Base-by-base conservation (phyloP, 2,329 filamentous ascomycete genomes). In the Onygena corvina region DNA sequence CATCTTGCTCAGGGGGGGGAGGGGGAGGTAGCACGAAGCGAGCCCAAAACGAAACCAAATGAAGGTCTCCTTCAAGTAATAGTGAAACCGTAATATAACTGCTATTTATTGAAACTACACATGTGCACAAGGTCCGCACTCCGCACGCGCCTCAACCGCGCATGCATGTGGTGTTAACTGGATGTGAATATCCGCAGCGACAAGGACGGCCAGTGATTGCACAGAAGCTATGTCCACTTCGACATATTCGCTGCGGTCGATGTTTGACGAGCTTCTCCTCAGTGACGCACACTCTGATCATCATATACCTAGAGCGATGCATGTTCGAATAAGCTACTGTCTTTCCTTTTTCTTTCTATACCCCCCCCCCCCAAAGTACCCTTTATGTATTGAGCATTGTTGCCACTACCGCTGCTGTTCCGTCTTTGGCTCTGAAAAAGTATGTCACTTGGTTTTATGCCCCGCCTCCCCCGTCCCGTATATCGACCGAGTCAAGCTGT, bases 331-430 rank as follows among this genome's bases (percentile, higher is more conserved):
- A n/a, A n/a, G n/a, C n/a, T n/a, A n/a, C n/a, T n/a, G 33, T 16
- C 33, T 16, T 35, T 6, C 11, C 18, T 35, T 34, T 33, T 35
- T 35, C 18, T 8, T 38, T 20, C 20, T 9, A 16, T 20, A 21
- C 21, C 14, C 21, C 21, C 29, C n/a, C 20, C 20, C 20, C 12
- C 14, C 14, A 35, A 38, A 8, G 36, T 23, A 4, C 14, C 36
- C 36, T 23, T 40, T 18, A 40, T 23, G 21, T 18, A 40, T 20
- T 5, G 18, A 18, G 36, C 36, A 40, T 21, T 21, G 36, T 21
- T 40, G 36, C 36, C 36, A 21, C 36, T 40, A 12, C 36, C 36
- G 36, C 36, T 40, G 20, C 36, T 21, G 36, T 21, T 40, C n/a
- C 11, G 18, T 18, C 18, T 18, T 18, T 4, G 11, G 18, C 18